Base-by-base conservation (phyloP, 225 moss, liverwort and hornwort genomes). In the Pseudisothecium myosuroides region DNA sequence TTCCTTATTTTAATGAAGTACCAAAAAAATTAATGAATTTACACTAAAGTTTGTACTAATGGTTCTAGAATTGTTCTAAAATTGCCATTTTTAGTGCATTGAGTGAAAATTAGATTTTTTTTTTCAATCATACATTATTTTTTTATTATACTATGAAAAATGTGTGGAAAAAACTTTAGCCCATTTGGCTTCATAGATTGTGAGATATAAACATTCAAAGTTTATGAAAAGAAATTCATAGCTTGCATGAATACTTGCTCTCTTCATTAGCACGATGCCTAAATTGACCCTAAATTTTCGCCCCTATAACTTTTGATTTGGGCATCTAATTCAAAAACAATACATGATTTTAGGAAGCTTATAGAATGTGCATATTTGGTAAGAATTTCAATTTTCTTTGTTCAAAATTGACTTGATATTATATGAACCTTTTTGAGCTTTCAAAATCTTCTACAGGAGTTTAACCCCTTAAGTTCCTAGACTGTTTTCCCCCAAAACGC, bases 261-360 rank as follows among this genome's bases (percentile, higher is more conserved):
- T 49, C 4, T 12, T 32, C 2, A 4, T 49, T 19, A 12, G 7
- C 0, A 49, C 0, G 0, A 2, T 75, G 3, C 2, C 7, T 0
- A 49, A 75, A 1, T 0, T 47, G 1, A 1, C 3, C 3, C 10
- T 5, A 10, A 72, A 73, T 2, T 45, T 29, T 49, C 1, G 1
- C 1, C 7, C 4, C 11, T 8, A 31, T 18, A 29, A 11, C 1
- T 31, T 47, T 45, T 74, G 2, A 18, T 20, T 0, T 0, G 2
- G 0, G 0, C 1, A 12, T 2, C 11, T 1, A 49, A 75, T 32
- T 75, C 2, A 7, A 31, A 31, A 47, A 27, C 27, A 4, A 5
- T 39, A 2, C 6, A 74, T 49, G 4, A 19, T 7, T 10, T 19
- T 1, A 0, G 2, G 1, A 74, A 74, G 11, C 6, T 31, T 19